Conservation (phyloP, 164 flowering plant genomes). For the Chimonanthus salicifolius region DNA sequence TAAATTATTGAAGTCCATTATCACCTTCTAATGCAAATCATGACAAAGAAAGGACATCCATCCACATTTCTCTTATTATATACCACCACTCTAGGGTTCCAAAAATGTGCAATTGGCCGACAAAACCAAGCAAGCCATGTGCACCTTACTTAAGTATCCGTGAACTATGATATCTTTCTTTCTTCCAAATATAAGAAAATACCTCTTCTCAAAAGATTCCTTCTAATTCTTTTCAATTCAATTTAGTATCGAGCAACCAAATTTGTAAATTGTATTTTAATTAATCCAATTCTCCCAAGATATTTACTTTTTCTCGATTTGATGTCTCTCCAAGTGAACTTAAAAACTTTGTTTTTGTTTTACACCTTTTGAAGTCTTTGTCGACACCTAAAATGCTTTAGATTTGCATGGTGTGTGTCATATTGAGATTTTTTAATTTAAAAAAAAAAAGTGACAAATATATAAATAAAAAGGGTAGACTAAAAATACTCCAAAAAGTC, state of each 20-base stretch:
- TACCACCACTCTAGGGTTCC: neutral
- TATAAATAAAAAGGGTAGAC: no score
- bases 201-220: neutral
- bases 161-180: neutral
- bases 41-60: neutral
- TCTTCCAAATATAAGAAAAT: neutral
- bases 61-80: neutral
- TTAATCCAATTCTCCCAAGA: neutral
- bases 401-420: neutral
- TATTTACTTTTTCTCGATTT: neutral
- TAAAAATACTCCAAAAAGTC: no score
- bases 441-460: no score
- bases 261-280: no score
- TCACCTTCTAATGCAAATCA: no score
- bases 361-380: neutral
- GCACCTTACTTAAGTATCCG: neutral
- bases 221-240: neutral
- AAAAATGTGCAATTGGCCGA: neutral
- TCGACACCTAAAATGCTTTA: neutral
- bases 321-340: no score
- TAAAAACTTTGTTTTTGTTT: neutral
- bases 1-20: no score
- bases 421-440: no score
- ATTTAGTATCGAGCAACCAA: no score
- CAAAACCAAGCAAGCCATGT: neutral